Conservation (phyloP, 306 rosid species). For the Betula pendula region DNA sequence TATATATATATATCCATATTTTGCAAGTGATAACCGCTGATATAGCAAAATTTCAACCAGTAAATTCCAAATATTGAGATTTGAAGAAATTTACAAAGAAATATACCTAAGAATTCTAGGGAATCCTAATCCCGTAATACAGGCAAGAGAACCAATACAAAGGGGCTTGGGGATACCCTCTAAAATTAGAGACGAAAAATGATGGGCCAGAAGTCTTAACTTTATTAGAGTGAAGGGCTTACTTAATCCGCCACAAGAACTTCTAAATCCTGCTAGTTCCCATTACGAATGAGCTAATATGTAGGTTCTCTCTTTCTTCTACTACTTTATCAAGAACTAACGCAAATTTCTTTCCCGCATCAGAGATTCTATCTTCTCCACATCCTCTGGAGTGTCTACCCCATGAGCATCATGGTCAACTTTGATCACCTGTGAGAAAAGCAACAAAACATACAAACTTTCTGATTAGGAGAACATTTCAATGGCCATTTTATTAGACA, state of each 20-base stretch:
- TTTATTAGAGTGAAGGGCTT: background rate
- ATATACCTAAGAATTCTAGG: too few relatives aligned
- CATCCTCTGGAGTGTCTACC: constrained; percentile 85
- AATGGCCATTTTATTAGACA: background rate
- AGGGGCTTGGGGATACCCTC: too few relatives aligned
- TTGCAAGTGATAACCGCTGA: too few relatives aligned
- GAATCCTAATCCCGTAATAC: too few relatives aligned
- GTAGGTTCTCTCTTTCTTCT: background rate
- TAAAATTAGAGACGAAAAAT: background rate
- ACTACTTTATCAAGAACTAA: constrained; percentile 24
- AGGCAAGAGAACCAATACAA: too few relatives aligned
- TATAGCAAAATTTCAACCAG: too few relatives aligned
- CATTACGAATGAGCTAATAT: background rate
- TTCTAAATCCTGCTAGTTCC: background rate
- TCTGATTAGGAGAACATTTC: background rate
- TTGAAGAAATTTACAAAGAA: too few relatives aligned
- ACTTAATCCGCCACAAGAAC: background rate
- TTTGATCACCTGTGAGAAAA: constrained; percentile 67
- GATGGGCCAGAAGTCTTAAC: background rate
- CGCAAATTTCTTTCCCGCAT: constrained; percentile 68
- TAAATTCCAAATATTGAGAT: too few relatives aligned
- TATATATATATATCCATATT: too few relatives aligned
- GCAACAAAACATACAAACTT: background rate
- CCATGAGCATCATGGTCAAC: constrained; percentile 96
- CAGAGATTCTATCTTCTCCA: constrained; percentile 73